Base-by-base conservation (phyloP, 352 stramenopile genomes). In the Phytophthora aleatoria region DNA sequence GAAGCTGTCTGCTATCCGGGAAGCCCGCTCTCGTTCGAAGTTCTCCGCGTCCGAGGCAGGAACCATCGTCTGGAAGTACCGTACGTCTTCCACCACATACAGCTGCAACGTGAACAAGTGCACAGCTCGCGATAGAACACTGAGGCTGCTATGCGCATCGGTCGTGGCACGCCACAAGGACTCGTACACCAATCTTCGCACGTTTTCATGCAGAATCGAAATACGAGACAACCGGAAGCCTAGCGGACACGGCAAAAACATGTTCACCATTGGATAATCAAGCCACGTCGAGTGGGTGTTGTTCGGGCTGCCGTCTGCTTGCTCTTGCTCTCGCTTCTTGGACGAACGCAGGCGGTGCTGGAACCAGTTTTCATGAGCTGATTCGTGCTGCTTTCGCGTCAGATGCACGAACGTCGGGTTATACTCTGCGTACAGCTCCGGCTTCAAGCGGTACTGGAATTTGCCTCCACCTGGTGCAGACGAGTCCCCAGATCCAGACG, bases 291-390 rank as follows among this genome's bases (percentile, higher is more conserved):
- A 89, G 42, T 89, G 81, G 3, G 81, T 94, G n/a, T 80, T 76
- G 53, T 89, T 81, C 11, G 72, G 69, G 41, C 67, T 83, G 15
- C 60, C 74, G 41, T 85, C 74, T 31, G 78, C 83, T 63, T 89
- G 72, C 39, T 92, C 79, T 53, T 88, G 79, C 51, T 91, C 78
- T 41, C 81, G 70, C 39, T 78, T 74, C 42, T 92, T 92, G 3
- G 85, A 93, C n/a, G 62, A 74, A 10, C 82, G 75, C 28, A 89
- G 52, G 2, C 89, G 87, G 12, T 93, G 72, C 41, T 93, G 87
- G 48, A 94, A 92, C 80, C 87, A 94, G 30, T 95, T 95, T 56
- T 96, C 83, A 61, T 94, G 87, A 9, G 89, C 87, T 44, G 85
- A 85, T 57, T 95, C 87, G 56, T 96, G 89, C 38, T 96, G 87